Conservation (phyloP, 208 protist species). For the Trypanosoma rangeli region DNA sequence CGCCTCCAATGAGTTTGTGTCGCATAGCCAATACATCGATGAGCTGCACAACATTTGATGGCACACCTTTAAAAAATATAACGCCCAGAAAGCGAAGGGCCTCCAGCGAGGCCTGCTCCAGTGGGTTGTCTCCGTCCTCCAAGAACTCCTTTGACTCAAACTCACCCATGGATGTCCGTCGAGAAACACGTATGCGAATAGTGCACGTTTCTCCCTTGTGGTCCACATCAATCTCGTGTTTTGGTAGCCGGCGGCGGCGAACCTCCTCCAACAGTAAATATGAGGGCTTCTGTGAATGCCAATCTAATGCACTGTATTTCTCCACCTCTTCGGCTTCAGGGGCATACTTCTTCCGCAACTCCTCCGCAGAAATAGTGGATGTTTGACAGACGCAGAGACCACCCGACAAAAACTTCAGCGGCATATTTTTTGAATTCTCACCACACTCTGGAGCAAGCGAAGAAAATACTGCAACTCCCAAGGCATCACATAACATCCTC, state of each 20-base stretch:
- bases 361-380: background rate
- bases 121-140: background rate
- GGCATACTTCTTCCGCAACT: background rate
- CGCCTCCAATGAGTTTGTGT: too few species aligned
- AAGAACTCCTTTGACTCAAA: background rate
- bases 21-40: background rate
- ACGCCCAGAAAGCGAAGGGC: conserved; percentile 8
- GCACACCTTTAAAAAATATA: conserved; percentile 5
- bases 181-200: background rate
- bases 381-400: conserved; percentile 15
- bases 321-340: conserved; percentile 2
- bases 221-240: background rate
- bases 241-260: background rate
- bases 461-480: background rate
- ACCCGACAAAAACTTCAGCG: conserved; percentile 6
- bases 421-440: background rate
- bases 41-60: background rate
- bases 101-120: conserved; percentile 4
- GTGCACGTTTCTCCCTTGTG: background rate
- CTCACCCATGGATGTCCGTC: background rate
- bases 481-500: too few species aligned
- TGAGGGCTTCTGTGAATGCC: background rate
- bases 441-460: background rate
- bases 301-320: background rate
- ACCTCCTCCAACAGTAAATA: background rate